Conservation (phyloP, 1,284 basidiomycete species). For the Puccinia polysora region DNA sequence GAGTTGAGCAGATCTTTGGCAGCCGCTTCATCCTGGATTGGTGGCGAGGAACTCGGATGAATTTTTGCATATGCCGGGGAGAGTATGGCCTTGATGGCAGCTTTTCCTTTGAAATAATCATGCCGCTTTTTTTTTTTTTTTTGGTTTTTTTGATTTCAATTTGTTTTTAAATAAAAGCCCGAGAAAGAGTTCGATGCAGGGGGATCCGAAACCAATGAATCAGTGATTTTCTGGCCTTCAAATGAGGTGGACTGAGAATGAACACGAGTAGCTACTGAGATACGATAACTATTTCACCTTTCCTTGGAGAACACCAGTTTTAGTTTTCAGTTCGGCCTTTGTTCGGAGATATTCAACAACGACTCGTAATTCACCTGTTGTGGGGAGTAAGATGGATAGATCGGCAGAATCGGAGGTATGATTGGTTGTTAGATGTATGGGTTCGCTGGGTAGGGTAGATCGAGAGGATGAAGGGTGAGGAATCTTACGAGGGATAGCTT, state of each 20-base stretch:
- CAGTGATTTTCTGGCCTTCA: background rate
- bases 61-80: conserved; percentile 85
- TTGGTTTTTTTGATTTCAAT: too few species aligned
- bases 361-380: conserved; percentile 18
- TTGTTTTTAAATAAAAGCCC: background rate
- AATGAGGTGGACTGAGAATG: background rate
- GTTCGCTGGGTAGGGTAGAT: background rate
- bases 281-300: conserved; percentile 1
- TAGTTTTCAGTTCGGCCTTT: conserved; percentile 32
- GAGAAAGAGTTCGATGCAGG: background rate
- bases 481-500: conserved; percentile 24
- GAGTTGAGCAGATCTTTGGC: conserved; percentile 67
- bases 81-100: conserved; percentile 81
- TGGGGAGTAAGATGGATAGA: background rate
- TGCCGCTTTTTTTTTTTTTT: too few species aligned
- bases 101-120: conserved; percentile 64
- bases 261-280: background rate
- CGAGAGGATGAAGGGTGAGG: background rate
- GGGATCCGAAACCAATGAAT: background rate
- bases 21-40: conserved; percentile 68
- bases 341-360: conserved; percentile 30
- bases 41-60: conserved; percentile 67
- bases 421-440: background rate
- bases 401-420: too few species aligned
- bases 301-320: conserved; percentile 31